A percentile compares a stretch with the other conserved stretches of the same genome.
Evolutionary conservation across 768 basidiomycete genomes (phyloP).

Genomic region (Collybia sordida): DNA sequence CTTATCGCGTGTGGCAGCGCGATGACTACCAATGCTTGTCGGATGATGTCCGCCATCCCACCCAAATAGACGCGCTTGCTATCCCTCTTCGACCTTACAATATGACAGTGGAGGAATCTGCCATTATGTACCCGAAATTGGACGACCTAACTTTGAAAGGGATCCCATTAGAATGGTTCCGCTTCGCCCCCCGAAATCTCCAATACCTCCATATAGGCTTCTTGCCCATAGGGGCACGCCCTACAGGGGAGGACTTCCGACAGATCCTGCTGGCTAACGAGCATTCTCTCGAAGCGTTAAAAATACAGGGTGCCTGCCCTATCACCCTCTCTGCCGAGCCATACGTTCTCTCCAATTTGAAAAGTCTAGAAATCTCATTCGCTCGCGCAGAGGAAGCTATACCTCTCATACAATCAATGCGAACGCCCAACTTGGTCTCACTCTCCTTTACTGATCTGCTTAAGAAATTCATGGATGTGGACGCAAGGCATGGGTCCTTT

Average conservation of each 20-base stretch:
- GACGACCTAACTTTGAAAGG: neutral
- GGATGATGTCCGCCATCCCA: neutral
- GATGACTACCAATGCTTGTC: neutral
- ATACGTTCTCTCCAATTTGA: neutral
- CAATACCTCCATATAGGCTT: neutral
- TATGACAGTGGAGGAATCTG: neutral
- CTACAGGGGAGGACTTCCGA: neutral
- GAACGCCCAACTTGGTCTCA: neutral
- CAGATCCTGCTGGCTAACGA: conserved; percentile 1
- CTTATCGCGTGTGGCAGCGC: neutral
- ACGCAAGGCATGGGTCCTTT: neutral
- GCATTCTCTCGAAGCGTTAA: neutral
- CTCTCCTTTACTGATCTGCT: neutral
- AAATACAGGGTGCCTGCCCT: neutral
- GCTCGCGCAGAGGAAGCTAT: neutral
- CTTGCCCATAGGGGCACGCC: neutral
- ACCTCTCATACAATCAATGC: neutral
- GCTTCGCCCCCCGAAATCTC: neutral
- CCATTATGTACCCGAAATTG: neutral
- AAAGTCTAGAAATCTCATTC: neutral
- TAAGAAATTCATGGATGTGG: neutral
- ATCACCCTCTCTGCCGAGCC: neutral
- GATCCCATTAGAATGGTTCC: neutral
- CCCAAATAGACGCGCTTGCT: neutral
- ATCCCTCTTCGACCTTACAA: neutral